A percentile compares a stretch with the other conserved stretches of the same genome.
These are phyloP conservation scores for Globisporangium parvum DNA, from an alignment of 352 stramenopile species.

Conservation along the genomic window DNA sequence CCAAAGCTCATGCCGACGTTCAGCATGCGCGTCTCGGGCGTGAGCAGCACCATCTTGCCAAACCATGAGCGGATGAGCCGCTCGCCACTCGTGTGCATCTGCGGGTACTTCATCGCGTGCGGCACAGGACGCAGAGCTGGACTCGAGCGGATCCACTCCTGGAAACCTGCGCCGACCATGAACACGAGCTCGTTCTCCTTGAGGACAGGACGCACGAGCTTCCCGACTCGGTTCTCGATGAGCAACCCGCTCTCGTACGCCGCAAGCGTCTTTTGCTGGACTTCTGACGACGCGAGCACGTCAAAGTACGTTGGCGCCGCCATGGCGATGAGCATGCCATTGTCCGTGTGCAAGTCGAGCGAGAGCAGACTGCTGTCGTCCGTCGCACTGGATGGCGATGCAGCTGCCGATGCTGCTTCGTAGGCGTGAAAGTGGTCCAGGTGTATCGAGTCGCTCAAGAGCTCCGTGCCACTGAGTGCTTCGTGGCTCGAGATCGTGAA, in stretches of 20 bases:
- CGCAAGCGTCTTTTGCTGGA: slow-evolving; percentile 16
- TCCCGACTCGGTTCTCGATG: slow-evolving; percentile 21
- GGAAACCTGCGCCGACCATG: slow-evolving; percentile 45
- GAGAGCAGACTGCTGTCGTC: slow-evolving; percentile 27
- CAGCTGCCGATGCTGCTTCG: slow-evolving; percentile 16
- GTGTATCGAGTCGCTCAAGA: slow-evolving; percentile 37
- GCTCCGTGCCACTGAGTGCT: slow-evolving; percentile 24
- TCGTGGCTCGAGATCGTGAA: slow-evolving; percentile 30
- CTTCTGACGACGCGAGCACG: slow-evolving; percentile 13
- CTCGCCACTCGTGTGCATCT: slow-evolving; percentile 12
- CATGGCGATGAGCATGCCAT: slow-evolving; percentile 53
- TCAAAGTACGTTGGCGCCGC: slow-evolving; percentile 41
- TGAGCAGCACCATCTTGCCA: slow-evolving; percentile 56
- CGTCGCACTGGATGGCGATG: not conserved
- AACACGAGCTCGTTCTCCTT: slow-evolving; percentile 51
- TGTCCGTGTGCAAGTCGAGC: slow-evolving; percentile 49
- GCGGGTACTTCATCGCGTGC: slow-evolving; percentile 58
- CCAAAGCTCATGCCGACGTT: slow-evolving; percentile 26
- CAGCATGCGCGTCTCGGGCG: slow-evolving; percentile 36
- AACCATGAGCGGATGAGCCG: slow-evolving; percentile 46
- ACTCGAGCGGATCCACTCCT: slow-evolving; percentile 37
- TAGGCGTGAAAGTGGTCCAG: slow-evolving; percentile 71
- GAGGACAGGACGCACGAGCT: slow-evolving; percentile 35
- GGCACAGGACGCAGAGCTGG: slow-evolving; percentile 41
- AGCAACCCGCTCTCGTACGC: slow-evolving; percentile 35